phyloP scores from a whole-genome alignment of 2,329 filamentous ascomycete genomes.

The Exserohilum rostratum region DNA sequence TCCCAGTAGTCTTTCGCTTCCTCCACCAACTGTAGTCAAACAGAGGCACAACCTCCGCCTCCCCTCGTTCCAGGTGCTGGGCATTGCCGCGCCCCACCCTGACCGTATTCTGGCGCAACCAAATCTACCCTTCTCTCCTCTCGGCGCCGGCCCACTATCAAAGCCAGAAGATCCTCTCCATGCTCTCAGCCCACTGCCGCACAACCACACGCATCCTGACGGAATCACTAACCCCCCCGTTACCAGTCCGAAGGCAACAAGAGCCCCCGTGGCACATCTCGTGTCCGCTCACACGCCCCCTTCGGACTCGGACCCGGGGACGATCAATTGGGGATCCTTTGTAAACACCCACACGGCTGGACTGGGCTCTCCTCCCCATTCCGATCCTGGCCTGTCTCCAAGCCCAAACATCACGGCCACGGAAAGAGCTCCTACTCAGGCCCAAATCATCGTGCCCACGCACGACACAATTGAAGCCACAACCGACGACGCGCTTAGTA shows the following conservation, averaged over 20 bases:
- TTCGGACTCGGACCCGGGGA: conserved; percentile 52
- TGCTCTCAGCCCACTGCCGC: conserved; percentile 43
- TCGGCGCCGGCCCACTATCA: conserved; percentile 47
- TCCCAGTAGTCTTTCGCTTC: conserved; percentile 37
- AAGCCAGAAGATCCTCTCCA: conserved; percentile 51
- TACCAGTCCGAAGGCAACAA: conserved; percentile 28
- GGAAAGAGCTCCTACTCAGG: conserved; percentile 28
- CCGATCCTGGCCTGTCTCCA: conserved; percentile 45
- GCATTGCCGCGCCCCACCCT: conserved; percentile 57
- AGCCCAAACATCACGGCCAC: conserved; percentile 29
- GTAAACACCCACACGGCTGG: conserved; percentile 44
- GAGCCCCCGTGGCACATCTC: conserved; percentile 39
- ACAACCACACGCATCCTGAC: conserved; percentile 25
- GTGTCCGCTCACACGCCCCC: conserved; percentile 55
- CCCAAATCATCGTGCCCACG: conserved; percentile 36
- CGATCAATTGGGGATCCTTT: conserved; percentile 49
- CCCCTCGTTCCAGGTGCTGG: conserved; percentile 60
- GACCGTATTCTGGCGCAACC: conserved; percentile 43
- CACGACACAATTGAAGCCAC: conserved; percentile 27
- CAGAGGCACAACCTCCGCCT: conserved; percentile 54
- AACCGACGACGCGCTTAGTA: conserved; percentile 28
- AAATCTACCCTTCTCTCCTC: conserved; percentile 35
- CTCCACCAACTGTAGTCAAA: conserved; percentile 39
- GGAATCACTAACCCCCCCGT: conserved; percentile 21
- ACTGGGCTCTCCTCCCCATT: conserved; percentile 49